phyloP scores from a whole-genome alignment of 768 basidiomycete species.

The Boletellus ananas region DNA sequence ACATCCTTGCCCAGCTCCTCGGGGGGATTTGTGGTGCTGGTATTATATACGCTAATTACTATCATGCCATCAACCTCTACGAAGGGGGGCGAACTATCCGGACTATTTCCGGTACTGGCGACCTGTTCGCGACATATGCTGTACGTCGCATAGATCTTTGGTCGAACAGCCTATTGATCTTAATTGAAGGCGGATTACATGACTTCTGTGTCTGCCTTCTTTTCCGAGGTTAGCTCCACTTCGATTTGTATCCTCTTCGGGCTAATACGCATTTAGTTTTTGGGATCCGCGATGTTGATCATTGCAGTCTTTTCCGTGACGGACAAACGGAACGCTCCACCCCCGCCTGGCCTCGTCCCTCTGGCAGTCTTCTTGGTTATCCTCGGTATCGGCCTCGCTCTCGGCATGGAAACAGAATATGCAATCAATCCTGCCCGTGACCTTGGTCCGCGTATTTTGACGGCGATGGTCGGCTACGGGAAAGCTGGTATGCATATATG shows the following conservation, averaged over 20 bases:
- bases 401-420: conserved; percentile 65
- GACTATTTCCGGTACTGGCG: conserved; percentile 54
- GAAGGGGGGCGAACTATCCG: conserved; percentile 55
- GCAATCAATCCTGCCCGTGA: conserved; percentile 73
- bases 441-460: conserved; percentile 64
- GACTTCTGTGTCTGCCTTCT: conserved; percentile 43
- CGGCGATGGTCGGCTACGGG: conserved; percentile 73
- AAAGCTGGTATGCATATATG: conserved; percentile 36
- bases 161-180: conserved; percentile 9
- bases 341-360: conserved; percentile 50
- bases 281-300: conserved; percentile 52
- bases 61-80: conserved; percentile 60
- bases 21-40: conserved; percentile 58
- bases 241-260: background rate
- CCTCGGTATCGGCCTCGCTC: conserved; percentile 52
- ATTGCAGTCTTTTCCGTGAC: conserved; percentile 50
- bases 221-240: conserved; percentile 35
- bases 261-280: conserved; percentile 37
- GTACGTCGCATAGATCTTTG: conserved; percentile 32
- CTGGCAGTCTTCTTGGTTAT: conserved; percentile 53
- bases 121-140: conserved; percentile 58
- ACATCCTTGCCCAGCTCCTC: conserved; percentile 59
- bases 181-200: conserved; percentile 37
- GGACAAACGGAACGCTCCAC: conserved; percentile 50
- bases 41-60: conserved; percentile 60